These are phyloP conservation scores for Fusarium globosum DNA, from an alignment of 2,329 filamentous ascomycete species.

Conservation along the genomic window DNA sequence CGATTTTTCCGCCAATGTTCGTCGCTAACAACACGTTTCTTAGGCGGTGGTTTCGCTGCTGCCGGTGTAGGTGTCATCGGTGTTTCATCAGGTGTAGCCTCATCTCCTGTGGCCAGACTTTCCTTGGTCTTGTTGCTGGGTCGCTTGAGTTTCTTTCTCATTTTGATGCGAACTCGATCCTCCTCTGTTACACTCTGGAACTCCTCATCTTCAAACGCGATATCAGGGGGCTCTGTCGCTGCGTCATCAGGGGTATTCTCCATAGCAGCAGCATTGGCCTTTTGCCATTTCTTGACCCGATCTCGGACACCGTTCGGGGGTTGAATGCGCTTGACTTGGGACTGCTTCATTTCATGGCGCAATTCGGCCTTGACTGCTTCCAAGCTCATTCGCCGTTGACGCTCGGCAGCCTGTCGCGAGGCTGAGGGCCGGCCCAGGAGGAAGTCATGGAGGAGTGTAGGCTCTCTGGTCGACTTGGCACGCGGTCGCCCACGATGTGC, in stretches of 20 bases:
- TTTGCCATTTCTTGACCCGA: slow-evolving; percentile 87
- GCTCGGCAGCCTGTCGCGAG: slow-evolving; percentile 64
- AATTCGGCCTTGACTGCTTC: slow-evolving; percentile 67
- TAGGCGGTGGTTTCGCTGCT: slow-evolving; percentile 70
- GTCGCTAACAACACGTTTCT: slow-evolving; percentile 93
- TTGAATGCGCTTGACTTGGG: slow-evolving; percentile 67
- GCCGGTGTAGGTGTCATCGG: slow-evolving; percentile 31
- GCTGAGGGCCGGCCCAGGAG: slow-evolving; percentile 67
- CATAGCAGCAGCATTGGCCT: slow-evolving; percentile 76
- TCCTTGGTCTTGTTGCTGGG: slow-evolving; percentile 47
- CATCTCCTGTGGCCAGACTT: slow-evolving; percentile 38
- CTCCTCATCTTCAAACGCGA: slow-evolving; percentile 69
- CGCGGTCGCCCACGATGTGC: slow-evolving; percentile 48
- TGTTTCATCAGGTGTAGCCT: slow-evolving; percentile 34
- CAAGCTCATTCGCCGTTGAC: slow-evolving; percentile 66
- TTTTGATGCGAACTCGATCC: slow-evolving; percentile 68
- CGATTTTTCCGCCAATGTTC: slow-evolving; percentile 83
- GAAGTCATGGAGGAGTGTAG: slow-evolving; percentile 67
- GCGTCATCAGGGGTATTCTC: slow-evolving; percentile 62
- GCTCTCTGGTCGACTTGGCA: slow-evolving; percentile 54
- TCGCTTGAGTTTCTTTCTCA: slow-evolving; percentile 58
- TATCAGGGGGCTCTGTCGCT: slow-evolving; percentile 69
- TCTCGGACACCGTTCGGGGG: slow-evolving; percentile 77
- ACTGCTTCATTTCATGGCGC: slow-evolving; percentile 67
- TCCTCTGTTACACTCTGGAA: slow-evolving; percentile 69